These are phyloP conservation scores for Lachancea fermentati DNA, from an alignment of 805 yeast species.

Conservation along the genomic window DNA sequence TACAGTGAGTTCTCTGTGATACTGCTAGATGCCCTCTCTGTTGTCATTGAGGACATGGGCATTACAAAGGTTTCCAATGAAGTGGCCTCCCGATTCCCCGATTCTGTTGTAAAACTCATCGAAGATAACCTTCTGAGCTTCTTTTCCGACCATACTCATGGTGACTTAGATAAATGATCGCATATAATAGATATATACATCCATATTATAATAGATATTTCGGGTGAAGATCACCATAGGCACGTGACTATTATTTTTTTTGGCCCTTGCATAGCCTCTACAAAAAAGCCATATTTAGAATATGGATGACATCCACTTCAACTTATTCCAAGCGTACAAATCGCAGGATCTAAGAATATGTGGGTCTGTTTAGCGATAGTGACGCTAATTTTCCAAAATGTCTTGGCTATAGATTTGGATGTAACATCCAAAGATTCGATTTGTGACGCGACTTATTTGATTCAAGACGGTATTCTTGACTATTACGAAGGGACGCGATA, in stretches of 20 bases:
- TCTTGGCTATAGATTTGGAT: slow-evolving; percentile 37
- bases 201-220: no score
- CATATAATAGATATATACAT: no score
- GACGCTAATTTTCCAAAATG: no score
- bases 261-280: no score
- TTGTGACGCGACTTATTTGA: slow-evolving; percentile 47
- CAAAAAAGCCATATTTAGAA: no score
- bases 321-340: no score
- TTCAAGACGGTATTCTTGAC: slow-evolving; percentile 59
- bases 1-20: slow-evolving; percentile 82
- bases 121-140: slow-evolving; percentile 27
- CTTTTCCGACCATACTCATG: slow-evolving; percentile 24
- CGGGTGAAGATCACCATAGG: no score
- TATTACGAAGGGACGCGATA: slow-evolving; percentile 55
- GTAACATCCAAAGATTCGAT: slow-evolving; percentile 40
- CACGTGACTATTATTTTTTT: no score
- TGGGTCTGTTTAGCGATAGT: no score
- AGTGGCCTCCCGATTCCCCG: slow-evolving; percentile 60
- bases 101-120: slow-evolving; percentile 27
- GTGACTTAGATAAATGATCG: slow-evolving; percentile 24
- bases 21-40: slow-evolving; percentile 50
- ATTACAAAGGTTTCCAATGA: slow-evolving; percentile 68
- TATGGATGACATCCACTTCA: no score
- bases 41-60: slow-evolving; percentile 71
- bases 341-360: no score